phyloP scores from a whole-genome alignment of 306 rosid species.

The Casuarina equisetifolia region DNA sequence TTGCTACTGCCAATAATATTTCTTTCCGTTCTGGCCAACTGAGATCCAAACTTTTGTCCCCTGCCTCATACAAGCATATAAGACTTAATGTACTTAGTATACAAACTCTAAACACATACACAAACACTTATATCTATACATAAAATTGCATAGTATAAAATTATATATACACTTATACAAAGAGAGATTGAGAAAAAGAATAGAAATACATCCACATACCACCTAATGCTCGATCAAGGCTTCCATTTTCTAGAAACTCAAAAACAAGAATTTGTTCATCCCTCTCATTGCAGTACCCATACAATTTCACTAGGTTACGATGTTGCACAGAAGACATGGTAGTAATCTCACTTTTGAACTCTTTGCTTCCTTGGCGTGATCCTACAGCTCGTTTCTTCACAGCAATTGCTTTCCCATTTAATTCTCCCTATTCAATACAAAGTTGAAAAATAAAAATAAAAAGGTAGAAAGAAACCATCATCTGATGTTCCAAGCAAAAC shows the following conservation, averaged over 20 bases:
- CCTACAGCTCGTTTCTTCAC: constrained; percentile 74
- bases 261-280: constrained; percentile 38
- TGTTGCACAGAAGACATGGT: constrained; percentile 86
- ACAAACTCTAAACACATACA: background rate
- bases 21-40: constrained; percentile 69
- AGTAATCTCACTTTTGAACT: constrained; percentile 78
- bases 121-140: background rate
- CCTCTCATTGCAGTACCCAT: constrained; percentile 78
- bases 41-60: constrained; percentile 39
- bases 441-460: background rate
- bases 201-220: constrained; percentile 39
- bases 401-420: constrained; percentile 70
- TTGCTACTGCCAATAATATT: constrained; percentile 68
- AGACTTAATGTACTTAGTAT: background rate
- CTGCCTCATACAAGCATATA: constrained; percentile 32
- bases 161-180: no score
- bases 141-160: background rate
- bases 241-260: no score
- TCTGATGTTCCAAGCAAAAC: no score
- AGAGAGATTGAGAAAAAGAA: constrained; percentile 2
- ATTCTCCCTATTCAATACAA: constrained; percentile 55
- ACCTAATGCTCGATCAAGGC: background rate
- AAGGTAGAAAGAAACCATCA: no score
- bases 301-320: constrained; percentile 72
- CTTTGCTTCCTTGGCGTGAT: constrained; percentile 81